Evolutionary conservation across 371 early-diverging fungal species (phyloP).

Genomic region (Amoeboaphelidium protococcarum): DNA sequence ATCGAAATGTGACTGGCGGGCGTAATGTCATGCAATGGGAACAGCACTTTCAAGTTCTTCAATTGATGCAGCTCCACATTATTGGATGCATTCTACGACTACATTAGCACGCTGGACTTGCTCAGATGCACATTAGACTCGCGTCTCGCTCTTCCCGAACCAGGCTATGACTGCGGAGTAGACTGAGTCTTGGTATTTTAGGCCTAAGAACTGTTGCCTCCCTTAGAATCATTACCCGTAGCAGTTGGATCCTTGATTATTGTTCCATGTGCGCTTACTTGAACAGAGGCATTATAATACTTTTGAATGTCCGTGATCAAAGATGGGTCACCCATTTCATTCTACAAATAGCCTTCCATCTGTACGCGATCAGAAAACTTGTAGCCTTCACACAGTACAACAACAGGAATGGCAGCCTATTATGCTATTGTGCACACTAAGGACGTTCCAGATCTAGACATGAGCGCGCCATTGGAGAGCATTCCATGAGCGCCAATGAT

Average conservation of each 20-base stretch:
- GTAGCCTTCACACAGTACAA: slow-evolving; percentile 84
- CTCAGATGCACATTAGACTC: too few species aligned
- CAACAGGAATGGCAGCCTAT: slow-evolving; percentile 65
- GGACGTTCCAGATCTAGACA: slow-evolving; percentile 75
- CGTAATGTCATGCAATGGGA: slow-evolving; percentile 73
- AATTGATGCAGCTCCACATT: too few species aligned
- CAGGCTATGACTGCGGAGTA: too few species aligned
- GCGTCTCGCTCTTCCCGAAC: too few species aligned
- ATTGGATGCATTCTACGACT: too few species aligned
- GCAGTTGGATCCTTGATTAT: not conserved
- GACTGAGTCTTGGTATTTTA: not conserved
- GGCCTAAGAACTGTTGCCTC: not conserved
- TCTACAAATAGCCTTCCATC: slow-evolving; percentile 80
- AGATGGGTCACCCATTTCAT: slow-evolving; percentile 45
- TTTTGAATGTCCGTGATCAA: not conserved
- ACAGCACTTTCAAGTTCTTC: slow-evolving; percentile 39
- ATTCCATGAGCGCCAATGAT: slow-evolving; percentile 77
- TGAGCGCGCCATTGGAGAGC: slow-evolving; percentile 70
- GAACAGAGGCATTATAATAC: too few species aligned
- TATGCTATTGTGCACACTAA: slow-evolving; percentile 72
- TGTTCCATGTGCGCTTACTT: too few species aligned
- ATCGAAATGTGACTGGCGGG: slow-evolving; percentile 71
- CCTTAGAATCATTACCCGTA: not conserved
- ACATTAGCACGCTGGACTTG: too few species aligned
- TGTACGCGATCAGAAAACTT: slow-evolving; percentile 80